Conservation (phyloP, 768 basidiomycete genomes). For the Hydnum rufescens region DNA sequence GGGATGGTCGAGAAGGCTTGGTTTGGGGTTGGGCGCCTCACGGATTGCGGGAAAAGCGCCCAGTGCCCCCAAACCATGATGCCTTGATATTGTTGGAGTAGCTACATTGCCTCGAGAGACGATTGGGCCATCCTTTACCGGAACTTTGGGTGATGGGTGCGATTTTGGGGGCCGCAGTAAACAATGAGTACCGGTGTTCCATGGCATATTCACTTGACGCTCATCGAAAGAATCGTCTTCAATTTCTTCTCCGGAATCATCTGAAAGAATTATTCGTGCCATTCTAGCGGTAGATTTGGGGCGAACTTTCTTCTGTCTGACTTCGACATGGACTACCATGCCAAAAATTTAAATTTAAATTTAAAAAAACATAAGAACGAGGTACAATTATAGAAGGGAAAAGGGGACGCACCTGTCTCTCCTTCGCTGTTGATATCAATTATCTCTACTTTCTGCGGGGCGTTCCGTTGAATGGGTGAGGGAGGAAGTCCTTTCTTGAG, state of each 20-base stretch:
- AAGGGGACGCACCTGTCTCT: neutral
- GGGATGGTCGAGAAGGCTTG: too few species aligned
- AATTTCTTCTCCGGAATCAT: neutral
- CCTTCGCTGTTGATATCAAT: slow-evolving; percentile 1
- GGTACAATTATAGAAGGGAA: neutral
- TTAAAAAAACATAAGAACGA: neutral
- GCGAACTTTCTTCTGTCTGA: neutral
- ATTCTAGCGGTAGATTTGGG: neutral
- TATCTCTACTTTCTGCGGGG: slow-evolving; percentile 1
- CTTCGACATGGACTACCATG: neutral
- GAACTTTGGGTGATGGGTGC: too few species aligned
- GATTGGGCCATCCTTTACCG: too few species aligned
- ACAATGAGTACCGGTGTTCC: too few species aligned
- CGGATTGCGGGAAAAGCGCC: too few species aligned
- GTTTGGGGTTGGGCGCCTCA: too few species aligned
- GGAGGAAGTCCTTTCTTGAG: slow-evolving; percentile 1
- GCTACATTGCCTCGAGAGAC: too few species aligned
- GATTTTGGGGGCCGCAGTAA: too few species aligned
- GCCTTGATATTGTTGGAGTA: too few species aligned
- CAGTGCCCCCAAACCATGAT: too few species aligned
- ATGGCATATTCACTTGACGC: neutral
- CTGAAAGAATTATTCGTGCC: neutral
- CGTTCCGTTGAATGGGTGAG: neutral
- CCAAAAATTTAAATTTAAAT: neutral
- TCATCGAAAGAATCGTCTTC: neutral